Conservation (phyloP, 768 basidiomycete species). For the Amanita brunnescens region DNA sequence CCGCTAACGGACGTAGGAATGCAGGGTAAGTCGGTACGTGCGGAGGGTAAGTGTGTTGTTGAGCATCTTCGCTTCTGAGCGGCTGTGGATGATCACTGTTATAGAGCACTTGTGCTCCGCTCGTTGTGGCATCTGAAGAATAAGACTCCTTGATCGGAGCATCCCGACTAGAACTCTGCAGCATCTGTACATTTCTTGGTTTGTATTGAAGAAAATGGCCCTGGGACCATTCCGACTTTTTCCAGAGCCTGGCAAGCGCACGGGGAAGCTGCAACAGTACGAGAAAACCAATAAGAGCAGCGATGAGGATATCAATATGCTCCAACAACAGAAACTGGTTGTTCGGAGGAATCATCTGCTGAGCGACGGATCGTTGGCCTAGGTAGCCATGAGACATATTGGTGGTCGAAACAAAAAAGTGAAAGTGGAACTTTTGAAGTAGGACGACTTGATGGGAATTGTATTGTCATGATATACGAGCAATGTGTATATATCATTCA, state of each 20-base stretch:
- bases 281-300: conserved; percentile 30
- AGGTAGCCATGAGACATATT: no score
- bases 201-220: conserved; percentile 40
- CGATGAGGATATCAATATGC: conserved; percentile 38
- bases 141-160: not conserved
- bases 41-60: not conserved
- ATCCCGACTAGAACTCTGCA: not conserved
- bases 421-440: no score
- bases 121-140: not conserved
- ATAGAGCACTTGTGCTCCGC: not conserved
- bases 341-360: no score
- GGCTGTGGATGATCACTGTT: not conserved
- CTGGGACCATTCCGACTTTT: conserved; percentile 40
- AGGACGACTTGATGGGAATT: no score
- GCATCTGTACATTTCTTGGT: not conserved
- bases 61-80: not conserved
- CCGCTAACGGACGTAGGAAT: not conserved
- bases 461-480: no score
- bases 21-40: not conserved
- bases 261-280: conserved; percentile 42
- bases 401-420: no score
- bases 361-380: not conserved
- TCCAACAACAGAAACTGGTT: conserved; percentile 20
- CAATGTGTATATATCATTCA: no score
- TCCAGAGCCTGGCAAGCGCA: conserved; percentile 42